Evolutionary conservation across 441 rosid genomes (phyloP), one percentile per base, ranked within the genome.

Genomic region (Sinapis alba): DNA sequence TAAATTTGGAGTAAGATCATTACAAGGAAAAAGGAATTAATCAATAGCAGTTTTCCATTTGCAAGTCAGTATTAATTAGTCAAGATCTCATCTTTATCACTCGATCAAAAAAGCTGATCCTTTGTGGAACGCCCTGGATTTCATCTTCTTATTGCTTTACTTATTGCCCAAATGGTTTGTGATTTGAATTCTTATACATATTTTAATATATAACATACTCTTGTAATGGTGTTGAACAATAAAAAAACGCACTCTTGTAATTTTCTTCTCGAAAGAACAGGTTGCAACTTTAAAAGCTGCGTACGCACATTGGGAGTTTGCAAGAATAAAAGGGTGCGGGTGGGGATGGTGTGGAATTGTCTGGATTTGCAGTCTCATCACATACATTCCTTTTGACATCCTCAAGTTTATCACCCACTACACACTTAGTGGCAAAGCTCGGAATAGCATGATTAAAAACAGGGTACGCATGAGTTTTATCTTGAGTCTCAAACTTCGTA

Each of bases 291-390:
- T 84, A n/a, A 85, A 92, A 51, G 87, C 97, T 7, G 87, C 87
- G 27, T 86, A 87, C 20, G 98, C 93, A 32, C 85, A 58, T 47
- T 91, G 97, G 97, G 79, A 47, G 6, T 91, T 94, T 7, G 96
- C 97, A 3, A 84, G 86, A 75, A 87, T 94, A 62, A 62, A 83
- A 64, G 96, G 97, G 3, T 81, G 92, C 30, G 97, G 98, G 13
- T 94, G 98, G 97, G 93, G 88, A 79, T 94, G 98, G 98, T 93
- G 90, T 6, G 97, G 89, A 65, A 83, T 80, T 2, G 80, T 94
- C 24, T 94, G 81, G 81, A 9, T 72, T 5, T 78, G 60, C 41
- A 78, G 77, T 82, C 28, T 86, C 6, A 50, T 86, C 66, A 78
- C 80, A 16, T 86, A 86, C 77, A 12, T 92, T 66, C 97, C 97